A percentile compares a stretch with the other conserved stretches of the same genome.
Conservation (phyloP, 768 basidiomycete species). For the Lactifluus echinatus region DNA sequence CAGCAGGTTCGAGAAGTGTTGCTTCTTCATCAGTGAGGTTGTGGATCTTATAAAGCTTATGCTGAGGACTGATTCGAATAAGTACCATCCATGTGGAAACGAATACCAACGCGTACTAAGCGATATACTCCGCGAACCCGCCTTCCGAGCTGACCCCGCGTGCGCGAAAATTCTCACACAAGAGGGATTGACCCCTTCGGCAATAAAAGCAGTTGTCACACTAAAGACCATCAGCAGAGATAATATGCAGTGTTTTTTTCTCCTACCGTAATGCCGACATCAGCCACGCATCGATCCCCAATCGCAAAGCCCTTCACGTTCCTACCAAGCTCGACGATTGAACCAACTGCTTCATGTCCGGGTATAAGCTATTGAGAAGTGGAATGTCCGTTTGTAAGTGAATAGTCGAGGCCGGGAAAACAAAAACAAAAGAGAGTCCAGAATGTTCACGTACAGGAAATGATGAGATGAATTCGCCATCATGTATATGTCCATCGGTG, state of each 20-base stretch:
- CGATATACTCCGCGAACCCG: conserved; percentile 85
- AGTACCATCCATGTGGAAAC: neutral
- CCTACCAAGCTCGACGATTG: conserved; percentile 65
- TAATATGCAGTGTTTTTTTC: neutral
- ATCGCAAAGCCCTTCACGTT: conserved; percentile 66
- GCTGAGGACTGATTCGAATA: conserved; percentile 40
- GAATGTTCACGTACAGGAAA: conserved; percentile 44
- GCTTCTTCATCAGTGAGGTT: conserved; percentile 85
- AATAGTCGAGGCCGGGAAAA: no score
- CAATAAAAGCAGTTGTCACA: conserved; percentile 86
- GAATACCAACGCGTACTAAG: conserved; percentile 48
- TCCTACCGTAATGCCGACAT: conserved; percentile 63
- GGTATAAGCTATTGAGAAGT: conserved; percentile 47
- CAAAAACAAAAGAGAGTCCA: neutral
- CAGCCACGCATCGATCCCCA: conserved; percentile 81
- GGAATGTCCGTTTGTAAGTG: neutral
- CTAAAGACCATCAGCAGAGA: conserved; percentile 29
- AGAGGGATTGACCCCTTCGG: conserved; percentile 67
- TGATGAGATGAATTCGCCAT: conserved; percentile 61
- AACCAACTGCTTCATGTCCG: conserved; percentile 69
- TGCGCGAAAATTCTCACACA: conserved; percentile 80
- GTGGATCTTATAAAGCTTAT: conserved; percentile 80
- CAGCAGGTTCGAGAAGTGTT: conserved; percentile 81
- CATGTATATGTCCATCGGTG: conserved; percentile 55
- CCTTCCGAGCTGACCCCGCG: conserved; percentile 76